Conservation (phyloP, 805 yeast genomes). For the Pichia californica region DNA sequence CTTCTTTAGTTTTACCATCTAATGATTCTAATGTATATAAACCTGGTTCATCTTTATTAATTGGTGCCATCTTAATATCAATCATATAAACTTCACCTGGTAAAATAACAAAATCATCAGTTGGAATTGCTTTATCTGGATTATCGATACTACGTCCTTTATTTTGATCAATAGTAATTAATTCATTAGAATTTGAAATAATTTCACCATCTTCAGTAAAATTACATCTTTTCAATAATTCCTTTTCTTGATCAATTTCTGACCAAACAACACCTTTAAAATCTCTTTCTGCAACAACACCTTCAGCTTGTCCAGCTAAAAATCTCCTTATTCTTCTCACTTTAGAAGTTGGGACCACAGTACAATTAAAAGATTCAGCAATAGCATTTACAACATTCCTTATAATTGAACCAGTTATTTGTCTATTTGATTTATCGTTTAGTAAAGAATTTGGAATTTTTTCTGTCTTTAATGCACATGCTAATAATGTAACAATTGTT, state of each 20-base stretch:
- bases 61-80: constrained; percentile 76
- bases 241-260: constrained; percentile 70
- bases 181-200: constrained; percentile 29
- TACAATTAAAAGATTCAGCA: constrained; percentile 78
- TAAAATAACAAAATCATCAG: constrained; percentile 62
- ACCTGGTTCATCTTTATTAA: constrained; percentile 47
- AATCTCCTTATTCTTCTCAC: constrained; percentile 89
- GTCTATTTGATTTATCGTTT: constrained; percentile 29
- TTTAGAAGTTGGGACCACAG: constrained; percentile 86
- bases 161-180: constrained; percentile 35
- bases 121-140: constrained; percentile 54
- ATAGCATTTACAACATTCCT: constrained; percentile 77
- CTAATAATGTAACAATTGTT: constrained; percentile 71
- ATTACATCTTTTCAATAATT: constrained; percentile 27
- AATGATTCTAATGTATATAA: constrained; percentile 60
- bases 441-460: constrained; percentile 52
- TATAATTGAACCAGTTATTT: constrained; percentile 62
- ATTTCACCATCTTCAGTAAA: constrained; percentile 27
- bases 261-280: constrained; percentile 90
- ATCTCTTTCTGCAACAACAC: constrained; percentile 84
- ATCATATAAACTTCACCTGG: constrained; percentile 85
- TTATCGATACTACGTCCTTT: constrained; percentile 30
- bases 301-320: constrained; percentile 93
- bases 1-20: constrained; percentile 52
- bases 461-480: constrained; percentile 68